These are phyloP conservation scores for Amaranthus palmeri DNA, from an alignment of 148 eudicot species.

Conservation along the genomic window DNA sequence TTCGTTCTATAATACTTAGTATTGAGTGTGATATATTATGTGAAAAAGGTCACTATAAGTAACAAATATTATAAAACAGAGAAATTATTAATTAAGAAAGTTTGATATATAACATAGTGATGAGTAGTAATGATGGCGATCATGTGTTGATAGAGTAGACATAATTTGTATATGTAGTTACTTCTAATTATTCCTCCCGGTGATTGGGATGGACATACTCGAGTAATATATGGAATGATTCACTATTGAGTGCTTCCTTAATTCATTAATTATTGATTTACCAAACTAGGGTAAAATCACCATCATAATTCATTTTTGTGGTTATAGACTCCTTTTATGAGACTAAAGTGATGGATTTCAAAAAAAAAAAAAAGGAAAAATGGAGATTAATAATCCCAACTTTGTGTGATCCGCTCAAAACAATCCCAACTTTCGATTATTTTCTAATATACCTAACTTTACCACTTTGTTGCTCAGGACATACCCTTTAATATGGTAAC, in stretches of 20 bases:
- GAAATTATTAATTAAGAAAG: too few species aligned
- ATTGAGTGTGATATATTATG: too few species aligned
- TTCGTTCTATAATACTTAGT: too few species aligned
- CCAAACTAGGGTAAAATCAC: not conserved
- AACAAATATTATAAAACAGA: too few species aligned
- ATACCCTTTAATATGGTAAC: too few species aligned
- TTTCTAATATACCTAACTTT: too few species aligned
- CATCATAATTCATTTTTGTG: not conserved
- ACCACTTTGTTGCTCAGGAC: too few species aligned
- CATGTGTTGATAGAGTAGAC: constrained; percentile 10
- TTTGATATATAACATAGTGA: not conserved
- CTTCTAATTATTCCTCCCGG: constrained; percentile 15
- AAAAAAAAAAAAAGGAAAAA: too few species aligned
- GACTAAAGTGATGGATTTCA: not conserved
- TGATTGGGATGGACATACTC: constrained; percentile 19
- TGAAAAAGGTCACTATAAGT: too few species aligned
- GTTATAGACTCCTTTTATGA: not conserved
- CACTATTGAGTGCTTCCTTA: constrained; percentile 18
- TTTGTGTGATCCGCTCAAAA: too few species aligned
- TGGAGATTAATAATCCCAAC: too few species aligned
- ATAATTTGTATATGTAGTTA: constrained; percentile 15
- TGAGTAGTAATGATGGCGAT: constrained; percentile 2
- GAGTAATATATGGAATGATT: constrained; percentile 18
- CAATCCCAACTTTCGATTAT: too few species aligned
- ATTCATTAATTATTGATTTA: constrained; percentile 19